Evolutionary conservation across 495 filamentous ascomycete genomes (phyloP).

Genomic region (Neurospora terricola): DNA sequence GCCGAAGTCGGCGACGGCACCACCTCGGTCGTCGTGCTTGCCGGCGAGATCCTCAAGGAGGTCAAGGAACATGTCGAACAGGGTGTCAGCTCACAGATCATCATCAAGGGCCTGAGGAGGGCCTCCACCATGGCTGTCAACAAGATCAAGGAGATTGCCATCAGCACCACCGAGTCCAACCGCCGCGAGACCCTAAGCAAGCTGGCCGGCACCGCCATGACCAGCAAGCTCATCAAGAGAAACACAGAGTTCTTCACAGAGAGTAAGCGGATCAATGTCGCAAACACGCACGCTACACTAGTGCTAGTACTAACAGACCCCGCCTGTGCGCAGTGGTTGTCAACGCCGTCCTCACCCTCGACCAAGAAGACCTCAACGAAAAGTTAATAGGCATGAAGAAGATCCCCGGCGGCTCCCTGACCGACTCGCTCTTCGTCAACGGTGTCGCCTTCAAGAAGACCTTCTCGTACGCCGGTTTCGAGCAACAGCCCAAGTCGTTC

Average conservation of each 20-base stretch:
- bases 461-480: constrained; percentile 97
- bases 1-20: constrained; percentile 98
- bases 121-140: constrained; percentile 89
- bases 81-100: constrained; percentile 92
- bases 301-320: constrained; percentile 3
- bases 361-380: constrained; percentile 95
- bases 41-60: constrained; percentile 95
- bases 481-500: constrained; percentile 96
- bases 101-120: constrained; percentile 90
- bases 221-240: constrained; percentile 96
- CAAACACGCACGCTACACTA: background rate
- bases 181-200: constrained; percentile 82
- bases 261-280: constrained; percentile 48
- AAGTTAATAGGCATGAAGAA: constrained; percentile 98
- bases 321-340: constrained; percentile 65
- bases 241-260: constrained; percentile 96
- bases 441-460: constrained; percentile 99
- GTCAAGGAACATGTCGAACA: constrained; percentile 90
- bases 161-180: constrained; percentile 76
- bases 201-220: constrained; percentile 95
- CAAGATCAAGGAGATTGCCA: constrained; percentile 95
- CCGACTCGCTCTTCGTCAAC: constrained; percentile 95
- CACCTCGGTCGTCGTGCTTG: constrained; percentile 90
- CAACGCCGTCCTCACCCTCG: constrained; percentile 90
- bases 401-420: constrained; percentile 89